Conservation (phyloP, 306 rosid genomes). For the Gleditsia sinensis region DNA sequence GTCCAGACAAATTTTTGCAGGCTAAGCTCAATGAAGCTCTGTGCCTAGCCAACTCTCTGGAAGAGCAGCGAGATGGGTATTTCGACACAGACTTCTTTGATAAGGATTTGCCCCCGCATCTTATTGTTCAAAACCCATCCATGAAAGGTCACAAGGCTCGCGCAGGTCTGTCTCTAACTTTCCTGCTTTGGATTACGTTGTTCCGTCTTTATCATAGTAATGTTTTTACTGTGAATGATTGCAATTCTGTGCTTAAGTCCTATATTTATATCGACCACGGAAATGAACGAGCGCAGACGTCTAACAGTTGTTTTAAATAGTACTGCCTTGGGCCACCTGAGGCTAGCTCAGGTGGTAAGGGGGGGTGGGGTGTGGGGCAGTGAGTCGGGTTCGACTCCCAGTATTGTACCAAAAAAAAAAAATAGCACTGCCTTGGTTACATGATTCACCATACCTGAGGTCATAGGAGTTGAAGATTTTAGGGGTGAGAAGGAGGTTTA, state of each 20-base stretch:
- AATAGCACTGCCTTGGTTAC: neutral
- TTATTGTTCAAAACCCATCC: constrained; percentile 82
- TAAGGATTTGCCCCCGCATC: constrained; percentile 65
- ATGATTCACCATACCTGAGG: neutral
- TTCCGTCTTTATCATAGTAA: neutral
- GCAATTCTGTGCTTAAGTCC: neutral
- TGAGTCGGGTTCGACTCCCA: too few relatives aligned
- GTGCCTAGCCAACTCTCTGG: constrained; percentile 85
- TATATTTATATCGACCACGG: neutral
- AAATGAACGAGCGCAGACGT: neutral
- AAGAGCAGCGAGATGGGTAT: constrained; percentile 78
- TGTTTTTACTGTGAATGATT: neutral
- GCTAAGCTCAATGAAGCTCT: constrained; percentile 94
- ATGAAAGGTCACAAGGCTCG: constrained; percentile 65
- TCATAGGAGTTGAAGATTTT: neutral
- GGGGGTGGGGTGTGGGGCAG: too few relatives aligned
- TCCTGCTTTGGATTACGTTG: neutral
- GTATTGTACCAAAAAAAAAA: too few relatives aligned
- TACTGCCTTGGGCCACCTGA: neutral
- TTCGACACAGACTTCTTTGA: constrained; percentile 64
- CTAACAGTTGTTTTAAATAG: neutral
- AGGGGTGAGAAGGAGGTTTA: neutral
- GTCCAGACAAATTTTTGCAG: constrained; percentile 61
- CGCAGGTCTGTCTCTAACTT: constrained; percentile 52
- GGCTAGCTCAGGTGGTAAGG: too few relatives aligned